Percentiles rank a stretch among this genome's conserved stretches.
phyloP scores from a whole-genome alignment of 2,329 filamentous ascomycete species.

The Diaporthe capsici region DNA sequence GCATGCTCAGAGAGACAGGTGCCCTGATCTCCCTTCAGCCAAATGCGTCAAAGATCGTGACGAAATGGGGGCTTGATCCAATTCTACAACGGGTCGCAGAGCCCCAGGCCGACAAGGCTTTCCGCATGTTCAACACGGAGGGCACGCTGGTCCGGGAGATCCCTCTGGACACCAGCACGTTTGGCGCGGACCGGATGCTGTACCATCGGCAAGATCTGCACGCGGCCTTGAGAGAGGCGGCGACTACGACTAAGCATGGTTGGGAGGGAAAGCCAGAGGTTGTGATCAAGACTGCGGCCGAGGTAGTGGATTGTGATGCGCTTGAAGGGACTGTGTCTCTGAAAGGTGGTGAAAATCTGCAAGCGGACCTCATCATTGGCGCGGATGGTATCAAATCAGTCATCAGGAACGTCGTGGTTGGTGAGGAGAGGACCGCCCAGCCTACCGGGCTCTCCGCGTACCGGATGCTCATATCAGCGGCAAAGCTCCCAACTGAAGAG shows the following conservation, averaged over 20 bases:
- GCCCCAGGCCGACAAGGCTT: conserved; percentile 53
- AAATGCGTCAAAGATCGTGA: conserved; percentile 55
- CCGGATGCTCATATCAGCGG: conserved; percentile 52
- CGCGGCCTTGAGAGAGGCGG: conserved; percentile 48
- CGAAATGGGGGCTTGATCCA: conserved; percentile 49
- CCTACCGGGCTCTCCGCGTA: conserved; percentile 57
- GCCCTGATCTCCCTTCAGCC: conserved; percentile 58
- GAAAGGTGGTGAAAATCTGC: conserved; percentile 48
- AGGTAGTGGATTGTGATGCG: conserved; percentile 56
- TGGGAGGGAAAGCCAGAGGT: conserved; percentile 45
- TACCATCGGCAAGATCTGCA: conserved; percentile 59
- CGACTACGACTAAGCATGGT: conserved; percentile 42
- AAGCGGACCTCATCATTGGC: conserved; percentile 53
- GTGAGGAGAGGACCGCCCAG: conserved; percentile 43
- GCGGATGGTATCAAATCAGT: conserved; percentile 53
- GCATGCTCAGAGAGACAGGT: conserved; percentile 54
- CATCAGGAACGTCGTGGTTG: conserved; percentile 42
- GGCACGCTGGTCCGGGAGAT: conserved; percentile 50
- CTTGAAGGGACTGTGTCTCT: conserved; percentile 52
- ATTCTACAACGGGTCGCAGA: conserved; percentile 47
- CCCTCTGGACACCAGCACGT: conserved; percentile 48
- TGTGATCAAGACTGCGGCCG: conserved; percentile 46
- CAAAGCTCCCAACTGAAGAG: conserved; percentile 59
- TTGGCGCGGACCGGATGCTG: conserved; percentile 56
- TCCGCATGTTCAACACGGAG: conserved; percentile 49